These are phyloP conservation scores for Alternaria sp. DNA, from an alignment of 2,329 filamentous ascomycete genomes.

Conservation along the genomic window DNA sequence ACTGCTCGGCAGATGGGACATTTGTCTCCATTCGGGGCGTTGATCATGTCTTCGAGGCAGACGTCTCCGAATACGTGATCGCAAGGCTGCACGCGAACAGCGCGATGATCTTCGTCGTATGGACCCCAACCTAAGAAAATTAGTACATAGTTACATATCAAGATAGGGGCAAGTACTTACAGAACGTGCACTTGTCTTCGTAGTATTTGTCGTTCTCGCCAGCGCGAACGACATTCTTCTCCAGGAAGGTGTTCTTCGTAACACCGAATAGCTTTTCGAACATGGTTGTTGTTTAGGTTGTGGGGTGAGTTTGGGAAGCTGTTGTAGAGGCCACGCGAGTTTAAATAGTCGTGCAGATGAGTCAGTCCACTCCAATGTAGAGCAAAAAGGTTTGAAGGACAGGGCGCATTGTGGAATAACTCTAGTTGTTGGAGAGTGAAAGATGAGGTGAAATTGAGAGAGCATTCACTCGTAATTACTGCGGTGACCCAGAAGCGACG, in stretches of 20 bases:
- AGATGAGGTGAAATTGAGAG: neutral
- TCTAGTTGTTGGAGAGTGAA: neutral
- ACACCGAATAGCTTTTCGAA: neutral
- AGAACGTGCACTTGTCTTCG: slow-evolving; percentile 18
- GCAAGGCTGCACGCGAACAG: slow-evolving; percentile 17
- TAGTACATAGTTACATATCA: neutral
- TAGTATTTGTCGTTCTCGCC: slow-evolving; percentile 17
- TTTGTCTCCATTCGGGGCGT: slow-evolving; percentile 5
- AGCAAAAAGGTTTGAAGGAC: neutral
- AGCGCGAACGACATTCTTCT: slow-evolving; percentile 12
- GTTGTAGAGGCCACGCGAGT: neutral
- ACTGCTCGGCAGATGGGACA: slow-evolving; percentile 16
- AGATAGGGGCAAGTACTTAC: neutral
- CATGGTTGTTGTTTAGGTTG: neutral
- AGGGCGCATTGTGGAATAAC: neutral
- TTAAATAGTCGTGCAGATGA: neutral
- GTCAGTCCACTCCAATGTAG: neutral
- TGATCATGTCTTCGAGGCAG: slow-evolving; percentile 10
- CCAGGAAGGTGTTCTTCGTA: slow-evolving; percentile 10
- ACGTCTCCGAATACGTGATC: slow-evolving; percentile 21
- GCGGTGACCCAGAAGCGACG: neutral
- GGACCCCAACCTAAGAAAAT: slow-evolving; percentile 8
- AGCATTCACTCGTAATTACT: neutral
- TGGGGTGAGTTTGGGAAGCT: neutral
- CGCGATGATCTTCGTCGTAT: slow-evolving; percentile 17